Percentiles rank a stretch among this genome's conserved stretches.
Evolutionary conservation across 2,329 filamentous ascomycete genomes (phyloP).

Genomic region (Diplodia seriata): DNA sequence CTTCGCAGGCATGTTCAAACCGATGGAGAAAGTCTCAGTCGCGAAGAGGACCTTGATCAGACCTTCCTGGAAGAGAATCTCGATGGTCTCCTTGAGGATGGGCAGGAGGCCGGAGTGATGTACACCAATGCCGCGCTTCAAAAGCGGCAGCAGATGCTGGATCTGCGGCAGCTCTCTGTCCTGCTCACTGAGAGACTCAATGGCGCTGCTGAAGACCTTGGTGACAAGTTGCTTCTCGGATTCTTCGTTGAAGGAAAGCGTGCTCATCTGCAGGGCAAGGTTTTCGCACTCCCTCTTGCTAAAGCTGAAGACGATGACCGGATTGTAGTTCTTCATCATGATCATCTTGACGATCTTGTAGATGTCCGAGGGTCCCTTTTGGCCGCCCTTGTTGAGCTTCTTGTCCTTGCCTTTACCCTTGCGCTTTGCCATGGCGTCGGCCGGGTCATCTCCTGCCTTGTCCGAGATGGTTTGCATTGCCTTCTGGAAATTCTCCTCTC

Average conservation of each 20-base stretch:
- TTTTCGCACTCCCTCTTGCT: slow-evolving; percentile 97
- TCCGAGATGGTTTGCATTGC: slow-evolving; percentile 91
- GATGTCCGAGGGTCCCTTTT: slow-evolving; percentile 74
- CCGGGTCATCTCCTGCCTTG: slow-evolving; percentile 83
- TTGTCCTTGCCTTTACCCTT: slow-evolving; percentile 93
- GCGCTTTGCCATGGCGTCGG: slow-evolving; percentile 77
- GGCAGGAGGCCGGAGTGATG: slow-evolving; percentile 96
- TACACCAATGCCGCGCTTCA: slow-evolving; percentile 92
- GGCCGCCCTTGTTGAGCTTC: slow-evolving; percentile 87
- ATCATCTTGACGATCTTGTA: slow-evolving; percentile 99
- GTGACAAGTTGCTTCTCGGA: slow-evolving; percentile 93
- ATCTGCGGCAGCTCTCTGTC: slow-evolving; percentile 91
- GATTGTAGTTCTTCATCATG: slow-evolving; percentile 95
- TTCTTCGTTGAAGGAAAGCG: slow-evolving; percentile 92
- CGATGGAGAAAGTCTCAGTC: slow-evolving; percentile 98
- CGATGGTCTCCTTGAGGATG: slow-evolving; percentile 97
- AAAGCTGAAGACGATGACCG: slow-evolving; percentile 99
- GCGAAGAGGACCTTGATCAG: slow-evolving; percentile 98
- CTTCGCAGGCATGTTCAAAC: slow-evolving; percentile 98
- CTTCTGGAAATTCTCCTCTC: slow-evolving; percentile 96
- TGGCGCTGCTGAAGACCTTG: slow-evolving; percentile 92
- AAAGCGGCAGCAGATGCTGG: slow-evolving; percentile 82
- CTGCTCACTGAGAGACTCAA: slow-evolving; percentile 89
- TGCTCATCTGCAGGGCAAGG: slow-evolving; percentile 84
- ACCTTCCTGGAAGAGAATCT: slow-evolving; percentile 98